A percentile compares a stretch with the other conserved stretches of the same genome.
phyloP scores from a whole-genome alignment of 1,284 basidiomycete genomes.

The Ceratobasidium sp. region DNA sequence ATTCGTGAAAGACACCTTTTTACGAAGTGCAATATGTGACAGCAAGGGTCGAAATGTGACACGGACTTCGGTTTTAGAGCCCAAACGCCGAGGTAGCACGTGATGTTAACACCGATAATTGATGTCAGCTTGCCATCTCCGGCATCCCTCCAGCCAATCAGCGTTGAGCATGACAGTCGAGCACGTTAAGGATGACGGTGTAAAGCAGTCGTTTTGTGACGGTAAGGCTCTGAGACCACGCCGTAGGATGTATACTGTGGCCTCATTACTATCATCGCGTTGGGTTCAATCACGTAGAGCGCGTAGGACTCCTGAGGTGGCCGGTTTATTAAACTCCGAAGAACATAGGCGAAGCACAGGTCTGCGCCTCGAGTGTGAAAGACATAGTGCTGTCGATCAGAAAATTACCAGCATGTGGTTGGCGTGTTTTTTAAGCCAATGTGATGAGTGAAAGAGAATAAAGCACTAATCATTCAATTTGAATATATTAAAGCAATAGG shows the following conservation, averaged over 20 bases:
- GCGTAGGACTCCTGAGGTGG: too few relatives aligned
- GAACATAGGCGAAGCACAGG: too few relatives aligned
- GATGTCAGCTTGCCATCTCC: conserved; percentile 28
- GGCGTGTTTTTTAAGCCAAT: too few relatives aligned
- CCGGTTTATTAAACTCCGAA: too few relatives aligned
- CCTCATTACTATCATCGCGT: too few relatives aligned
- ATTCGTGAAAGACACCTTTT: background rate
- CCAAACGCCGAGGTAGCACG: conserved; percentile 13
- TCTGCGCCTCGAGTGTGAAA: too few relatives aligned
- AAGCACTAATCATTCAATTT: too few relatives aligned
- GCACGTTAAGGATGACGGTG: conserved; percentile 4
- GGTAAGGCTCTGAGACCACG: conserved; percentile 1
- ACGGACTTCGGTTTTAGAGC: background rate
- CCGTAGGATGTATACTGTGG: background rate
- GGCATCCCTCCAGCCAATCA: conserved; percentile 19
- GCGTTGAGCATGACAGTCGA: background rate
- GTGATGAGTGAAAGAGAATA: too few relatives aligned
- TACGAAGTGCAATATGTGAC: conserved; percentile 33
- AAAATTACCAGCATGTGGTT: too few relatives aligned
- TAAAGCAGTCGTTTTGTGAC: background rate
- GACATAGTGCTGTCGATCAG: too few relatives aligned
- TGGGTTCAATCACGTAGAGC: too few relatives aligned
- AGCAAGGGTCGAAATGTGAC: conserved; percentile 27
- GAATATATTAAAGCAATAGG: too few relatives aligned
- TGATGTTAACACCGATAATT: background rate